Percentiles rank a stretch among this genome's conserved stretches.
Conservation (phyloP, 2,329 filamentous ascomycete species). For the Berkeleyomyces rouxiae region DNA sequence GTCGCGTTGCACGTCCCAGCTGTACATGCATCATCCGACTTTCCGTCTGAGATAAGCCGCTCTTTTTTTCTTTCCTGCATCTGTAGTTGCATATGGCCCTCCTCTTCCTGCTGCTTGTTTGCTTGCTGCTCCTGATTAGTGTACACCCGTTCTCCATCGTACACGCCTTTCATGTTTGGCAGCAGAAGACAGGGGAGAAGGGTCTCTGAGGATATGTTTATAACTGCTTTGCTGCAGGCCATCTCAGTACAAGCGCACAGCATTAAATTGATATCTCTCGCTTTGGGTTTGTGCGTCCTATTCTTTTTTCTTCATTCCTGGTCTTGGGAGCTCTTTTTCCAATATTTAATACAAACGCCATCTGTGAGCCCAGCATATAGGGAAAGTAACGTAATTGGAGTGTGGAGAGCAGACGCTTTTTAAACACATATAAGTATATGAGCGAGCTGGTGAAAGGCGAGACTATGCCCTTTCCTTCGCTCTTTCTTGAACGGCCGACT, state of each 20-base stretch:
- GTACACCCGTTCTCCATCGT: not conserved
- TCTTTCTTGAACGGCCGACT: no score
- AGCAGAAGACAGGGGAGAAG: not conserved
- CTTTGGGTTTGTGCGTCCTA: not conserved
- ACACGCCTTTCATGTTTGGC: not conserved
- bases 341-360: not conserved
- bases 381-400: no score
- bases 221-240: not conserved
- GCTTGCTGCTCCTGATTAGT: not conserved
- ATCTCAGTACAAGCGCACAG: not conserved
- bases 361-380: not conserved
- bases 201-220: not conserved
- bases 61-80: not conserved
- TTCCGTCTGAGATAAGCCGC: not conserved
- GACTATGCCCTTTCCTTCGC: no score
- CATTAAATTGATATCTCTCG: not conserved
- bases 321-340: not conserved
- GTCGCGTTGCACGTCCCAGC: not conserved
- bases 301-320: not conserved
- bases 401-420: not conserved
- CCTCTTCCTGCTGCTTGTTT: not conserved
- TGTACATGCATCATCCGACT: not conserved
- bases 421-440: not conserved
- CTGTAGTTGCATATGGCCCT: not conserved
- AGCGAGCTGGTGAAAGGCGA: not conserved